These are phyloP conservation scores for Nyssa sinensis DNA, from an alignment of 148 eudicot species.

Conservation along the genomic window DNA sequence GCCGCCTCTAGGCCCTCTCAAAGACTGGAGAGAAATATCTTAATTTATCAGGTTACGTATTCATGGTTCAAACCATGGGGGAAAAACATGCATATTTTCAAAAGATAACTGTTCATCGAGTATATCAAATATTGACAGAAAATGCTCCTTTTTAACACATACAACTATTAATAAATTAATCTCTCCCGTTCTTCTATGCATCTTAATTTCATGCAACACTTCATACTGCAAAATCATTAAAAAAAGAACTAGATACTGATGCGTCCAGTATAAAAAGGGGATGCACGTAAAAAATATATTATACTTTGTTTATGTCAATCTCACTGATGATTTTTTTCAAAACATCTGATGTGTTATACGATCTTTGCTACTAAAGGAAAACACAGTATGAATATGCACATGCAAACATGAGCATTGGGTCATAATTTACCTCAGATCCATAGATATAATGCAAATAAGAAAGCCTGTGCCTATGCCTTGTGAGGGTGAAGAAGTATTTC, in stretches of 20 bases:
- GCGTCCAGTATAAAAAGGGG: background rate
- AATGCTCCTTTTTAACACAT: background rate
- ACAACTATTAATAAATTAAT: background rate
- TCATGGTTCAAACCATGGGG: background rate
- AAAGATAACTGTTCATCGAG: background rate
- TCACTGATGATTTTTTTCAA: background rate
- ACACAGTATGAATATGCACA: too few species aligned
- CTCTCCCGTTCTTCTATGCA: background rate
- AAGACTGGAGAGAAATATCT: slow-evolving; percentile 44
- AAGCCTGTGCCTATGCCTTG: too few species aligned
- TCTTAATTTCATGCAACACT: background rate
- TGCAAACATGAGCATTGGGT: too few species aligned
- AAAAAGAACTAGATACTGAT: background rate
- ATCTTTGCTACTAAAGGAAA: too few species aligned
- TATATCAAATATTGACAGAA: background rate
- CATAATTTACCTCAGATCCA: too few species aligned
- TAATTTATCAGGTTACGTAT: background rate
- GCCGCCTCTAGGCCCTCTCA: slow-evolving; percentile 96
- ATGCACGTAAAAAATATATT: background rate
- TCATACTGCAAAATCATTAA: background rate
- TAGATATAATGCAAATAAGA: too few species aligned
- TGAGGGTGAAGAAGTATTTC: too few species aligned
- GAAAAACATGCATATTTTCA: background rate
- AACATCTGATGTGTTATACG: too few species aligned
- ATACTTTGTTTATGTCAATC: background rate